A percentile compares a stretch with the other conserved stretches of the same genome.
Conservation (phyloP, 495 filamentous ascomycete species). For the Talaromyces adpressus region DNA sequence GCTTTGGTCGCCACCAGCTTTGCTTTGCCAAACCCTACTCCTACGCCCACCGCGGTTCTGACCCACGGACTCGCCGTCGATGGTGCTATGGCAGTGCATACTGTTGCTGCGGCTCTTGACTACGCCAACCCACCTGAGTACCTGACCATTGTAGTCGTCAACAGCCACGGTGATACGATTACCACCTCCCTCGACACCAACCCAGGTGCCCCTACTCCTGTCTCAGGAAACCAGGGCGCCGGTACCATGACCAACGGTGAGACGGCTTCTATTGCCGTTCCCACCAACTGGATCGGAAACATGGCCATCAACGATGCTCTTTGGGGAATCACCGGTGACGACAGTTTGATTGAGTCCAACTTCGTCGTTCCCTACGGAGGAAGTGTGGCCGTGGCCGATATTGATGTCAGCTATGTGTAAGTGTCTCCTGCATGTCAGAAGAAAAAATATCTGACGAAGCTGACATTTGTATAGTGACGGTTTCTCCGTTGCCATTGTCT, state of each 20-base stretch:
- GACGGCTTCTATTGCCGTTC: neutral
- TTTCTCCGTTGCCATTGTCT: conserved; percentile 20
- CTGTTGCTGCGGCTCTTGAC: neutral
- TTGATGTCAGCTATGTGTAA: conserved; percentile 7
- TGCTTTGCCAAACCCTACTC: neutral
- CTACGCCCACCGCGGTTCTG: neutral
- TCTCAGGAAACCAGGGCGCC: neutral
- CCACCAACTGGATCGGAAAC: conserved; percentile 6
- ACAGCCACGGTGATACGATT: neutral
- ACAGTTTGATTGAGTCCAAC: conserved; percentile 7
- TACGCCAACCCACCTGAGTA: neutral
- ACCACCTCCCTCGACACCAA: neutral
- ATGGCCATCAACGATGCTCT: conserved; percentile 2
- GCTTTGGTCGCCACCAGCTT: neutral
- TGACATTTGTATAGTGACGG: conserved; percentile 12
- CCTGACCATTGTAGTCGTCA: conserved; percentile 3
- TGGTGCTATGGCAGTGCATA: neutral
- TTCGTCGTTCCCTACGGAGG: neutral
- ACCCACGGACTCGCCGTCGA: neutral
- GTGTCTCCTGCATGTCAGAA: neutral
- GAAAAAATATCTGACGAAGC: neutral
- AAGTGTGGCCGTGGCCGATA: neutral
- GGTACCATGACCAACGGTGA: neutral
- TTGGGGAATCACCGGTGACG: neutral
- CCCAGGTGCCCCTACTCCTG: neutral